Conservation (phyloP, 108 stramenopile species). For the Skeletonema marinoi region DNA sequence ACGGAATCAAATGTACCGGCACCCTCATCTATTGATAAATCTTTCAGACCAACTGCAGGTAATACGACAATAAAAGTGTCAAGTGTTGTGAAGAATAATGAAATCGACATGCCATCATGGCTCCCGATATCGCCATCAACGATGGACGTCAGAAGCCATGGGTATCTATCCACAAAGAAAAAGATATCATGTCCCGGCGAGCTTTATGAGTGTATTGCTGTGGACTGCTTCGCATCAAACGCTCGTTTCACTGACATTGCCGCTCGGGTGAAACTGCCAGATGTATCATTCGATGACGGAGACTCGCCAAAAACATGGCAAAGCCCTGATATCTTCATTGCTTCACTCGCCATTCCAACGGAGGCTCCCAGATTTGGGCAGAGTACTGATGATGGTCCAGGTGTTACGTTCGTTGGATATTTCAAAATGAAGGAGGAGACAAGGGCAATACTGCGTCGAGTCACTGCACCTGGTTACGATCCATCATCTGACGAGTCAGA, state of each 20-base stretch:
- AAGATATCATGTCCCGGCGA: conserved; percentile 76
- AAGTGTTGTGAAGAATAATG: conserved; percentile 55
- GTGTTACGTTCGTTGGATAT: conserved; percentile 72
- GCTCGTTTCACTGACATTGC: conserved; percentile 69
- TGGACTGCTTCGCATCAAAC: conserved; percentile 77
- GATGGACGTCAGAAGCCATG: conserved; percentile 67
- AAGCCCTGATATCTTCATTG: conserved; percentile 74
- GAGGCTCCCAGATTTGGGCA: conserved; percentile 75
- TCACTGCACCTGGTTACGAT: conserved; percentile 78
- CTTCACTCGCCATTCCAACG: conserved; percentile 73
- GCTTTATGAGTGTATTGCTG: conserved; percentile 67
- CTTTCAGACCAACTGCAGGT: conserved; percentile 60
- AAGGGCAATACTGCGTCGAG: conserved; percentile 71
- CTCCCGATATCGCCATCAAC: conserved; percentile 36
- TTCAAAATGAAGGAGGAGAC: conserved; percentile 79
- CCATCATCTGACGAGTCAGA: conserved; percentile 48
- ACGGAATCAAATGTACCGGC: background rate
- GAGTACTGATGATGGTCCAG: conserved; percentile 66
- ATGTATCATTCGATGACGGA: conserved; percentile 43
- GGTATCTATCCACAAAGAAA: conserved; percentile 71
- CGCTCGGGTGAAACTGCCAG: conserved; percentile 62
- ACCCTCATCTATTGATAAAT: background rate
- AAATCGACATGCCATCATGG: conserved; percentile 68
- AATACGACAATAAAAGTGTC: conserved; percentile 62
- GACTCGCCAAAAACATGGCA: conserved; percentile 66